phyloP scores from a whole-genome alignment of 306 rosid species.

The Casuarina equisetifolia region DNA sequence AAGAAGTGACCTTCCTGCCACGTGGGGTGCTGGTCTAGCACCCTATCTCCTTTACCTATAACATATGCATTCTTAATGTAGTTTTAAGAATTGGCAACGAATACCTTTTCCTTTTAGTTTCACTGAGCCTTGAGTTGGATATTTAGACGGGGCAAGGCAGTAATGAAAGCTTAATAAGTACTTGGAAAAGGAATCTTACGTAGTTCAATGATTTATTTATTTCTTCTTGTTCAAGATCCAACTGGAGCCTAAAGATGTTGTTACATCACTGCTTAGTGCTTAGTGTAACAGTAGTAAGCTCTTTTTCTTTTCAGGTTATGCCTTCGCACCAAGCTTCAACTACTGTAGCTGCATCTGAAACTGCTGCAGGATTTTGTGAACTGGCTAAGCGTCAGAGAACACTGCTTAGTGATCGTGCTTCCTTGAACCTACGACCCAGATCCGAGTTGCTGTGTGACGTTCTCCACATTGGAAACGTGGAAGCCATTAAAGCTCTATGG shows the following conservation, averaged over 20 bases:
- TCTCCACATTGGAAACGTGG: no score
- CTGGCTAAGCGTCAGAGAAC: no score
- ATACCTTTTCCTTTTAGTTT: not conserved
- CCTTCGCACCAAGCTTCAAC: slow-evolving; percentile 13
- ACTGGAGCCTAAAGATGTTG: not conserved
- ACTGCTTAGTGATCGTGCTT: no score
- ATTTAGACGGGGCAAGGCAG: not conserved
- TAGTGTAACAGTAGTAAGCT: not conserved
- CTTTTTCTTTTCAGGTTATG: slow-evolving; percentile 16
- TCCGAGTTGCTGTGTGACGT: no score
- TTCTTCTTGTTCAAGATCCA: not conserved
- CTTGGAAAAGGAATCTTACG: not conserved
- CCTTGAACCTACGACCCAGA: no score
- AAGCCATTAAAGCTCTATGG: no score
- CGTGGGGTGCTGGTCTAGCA: no score
- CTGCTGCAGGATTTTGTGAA: slow-evolving; percentile 16
- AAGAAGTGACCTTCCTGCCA: no score
- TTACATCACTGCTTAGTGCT: not conserved
- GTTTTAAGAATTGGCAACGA: not conserved
- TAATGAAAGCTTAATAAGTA: not conserved
- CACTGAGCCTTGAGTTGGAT: no score
- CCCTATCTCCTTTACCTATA: no score
- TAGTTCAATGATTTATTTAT: not conserved
- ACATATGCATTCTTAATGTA: not conserved
- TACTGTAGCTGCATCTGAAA: slow-evolving; percentile 8